Conservation (phyloP, 163 green algal species). For the Smithsoniella earleae region DNA sequence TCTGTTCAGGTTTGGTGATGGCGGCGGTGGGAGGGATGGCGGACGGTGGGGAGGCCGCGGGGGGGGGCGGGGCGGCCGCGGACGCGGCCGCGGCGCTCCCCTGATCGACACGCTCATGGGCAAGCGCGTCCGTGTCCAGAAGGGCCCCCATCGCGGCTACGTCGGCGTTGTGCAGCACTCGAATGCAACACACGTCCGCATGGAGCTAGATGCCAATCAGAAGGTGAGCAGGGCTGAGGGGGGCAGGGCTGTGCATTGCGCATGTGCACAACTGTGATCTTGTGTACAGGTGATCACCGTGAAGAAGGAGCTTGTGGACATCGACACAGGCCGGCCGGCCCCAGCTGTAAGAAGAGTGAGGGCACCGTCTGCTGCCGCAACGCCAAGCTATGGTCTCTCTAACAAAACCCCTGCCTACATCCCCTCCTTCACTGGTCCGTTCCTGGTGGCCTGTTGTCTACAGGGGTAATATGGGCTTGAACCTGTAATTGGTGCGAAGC, state of each 20-base stretch:
- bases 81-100: neutral
- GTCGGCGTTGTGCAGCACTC: neutral
- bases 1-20: neutral
- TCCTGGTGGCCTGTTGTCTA: too few species aligned
- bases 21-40: neutral
- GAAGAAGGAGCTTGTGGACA: neutral
- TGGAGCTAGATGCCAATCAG: conserved; percentile 8
- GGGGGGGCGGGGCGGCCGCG: neutral
- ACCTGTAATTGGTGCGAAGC: too few species aligned
- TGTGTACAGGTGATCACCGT: neutral
- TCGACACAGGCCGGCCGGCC: neutral
- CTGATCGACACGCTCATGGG: conserved; percentile 16
- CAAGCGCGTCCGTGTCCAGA: conserved; percentile 1
- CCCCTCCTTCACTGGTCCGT: neutral
- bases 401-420: conserved; percentile 26
- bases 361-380: neutral
- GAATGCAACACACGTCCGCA: conserved; percentile 5
- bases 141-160: conserved; percentile 12
- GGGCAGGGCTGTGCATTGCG: too few species aligned
- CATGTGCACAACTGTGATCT: neutral
- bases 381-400: neutral
- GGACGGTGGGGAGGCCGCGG: neutral
- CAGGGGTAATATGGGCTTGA: too few species aligned
- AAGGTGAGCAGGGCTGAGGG: too few species aligned
- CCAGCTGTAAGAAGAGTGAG: neutral